Evolutionary conservation across 2,329 filamentous ascomycete species (phyloP).

Genomic region (Arachnomyces sp.): DNA sequence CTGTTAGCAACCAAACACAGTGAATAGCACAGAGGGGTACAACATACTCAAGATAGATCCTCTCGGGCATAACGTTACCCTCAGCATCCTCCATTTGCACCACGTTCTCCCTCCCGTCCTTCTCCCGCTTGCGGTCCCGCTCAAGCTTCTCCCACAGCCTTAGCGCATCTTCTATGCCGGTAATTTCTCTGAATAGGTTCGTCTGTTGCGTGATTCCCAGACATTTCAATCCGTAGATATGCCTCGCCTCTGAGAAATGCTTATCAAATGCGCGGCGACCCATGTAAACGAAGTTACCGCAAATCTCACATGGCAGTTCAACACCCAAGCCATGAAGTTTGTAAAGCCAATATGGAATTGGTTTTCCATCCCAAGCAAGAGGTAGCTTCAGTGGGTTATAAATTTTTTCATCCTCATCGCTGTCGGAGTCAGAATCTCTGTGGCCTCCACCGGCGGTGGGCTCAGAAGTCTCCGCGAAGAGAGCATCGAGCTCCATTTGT

Average conservation of each 20-base stretch:
- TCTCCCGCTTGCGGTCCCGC: slow-evolving; percentile 69
- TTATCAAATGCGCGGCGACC: slow-evolving; percentile 93
- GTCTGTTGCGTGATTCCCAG: slow-evolving; percentile 81
- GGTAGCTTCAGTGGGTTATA: slow-evolving; percentile 97
- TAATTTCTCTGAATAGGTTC: slow-evolving; percentile 87
- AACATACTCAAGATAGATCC: slow-evolving; percentile 77
- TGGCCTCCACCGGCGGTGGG: slow-evolving; percentile 25
- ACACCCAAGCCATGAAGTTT: slow-evolving; percentile 91
- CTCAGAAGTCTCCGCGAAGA: slow-evolving; percentile 57
- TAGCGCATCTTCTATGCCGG: slow-evolving; percentile 78
- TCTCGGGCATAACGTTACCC: slow-evolving; percentile 98
- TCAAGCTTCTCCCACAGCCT: slow-evolving; percentile 91
- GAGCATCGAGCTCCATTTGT: slow-evolving; percentile 82
- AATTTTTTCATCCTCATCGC: slow-evolving; percentile 75
- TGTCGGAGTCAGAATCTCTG: slow-evolving; percentile 56
- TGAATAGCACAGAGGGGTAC: not conserved
- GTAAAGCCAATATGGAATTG: slow-evolving; percentile 98
- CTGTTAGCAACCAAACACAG: slow-evolving; percentile 8
- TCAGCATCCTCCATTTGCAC: slow-evolving; percentile 98
- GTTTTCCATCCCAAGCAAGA: slow-evolving; percentile 95
- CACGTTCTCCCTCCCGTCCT: slow-evolving; percentile 68
- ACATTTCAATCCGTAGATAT: slow-evolving; percentile 89
- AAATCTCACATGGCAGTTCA: slow-evolving; percentile 92
- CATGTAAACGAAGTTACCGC: slow-evolving; percentile 99
- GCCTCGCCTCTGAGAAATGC: slow-evolving; percentile 89